phyloP scores from a whole-genome alignment of 768 basidiomycete genomes.

The Mycena indigotica region DNA sequence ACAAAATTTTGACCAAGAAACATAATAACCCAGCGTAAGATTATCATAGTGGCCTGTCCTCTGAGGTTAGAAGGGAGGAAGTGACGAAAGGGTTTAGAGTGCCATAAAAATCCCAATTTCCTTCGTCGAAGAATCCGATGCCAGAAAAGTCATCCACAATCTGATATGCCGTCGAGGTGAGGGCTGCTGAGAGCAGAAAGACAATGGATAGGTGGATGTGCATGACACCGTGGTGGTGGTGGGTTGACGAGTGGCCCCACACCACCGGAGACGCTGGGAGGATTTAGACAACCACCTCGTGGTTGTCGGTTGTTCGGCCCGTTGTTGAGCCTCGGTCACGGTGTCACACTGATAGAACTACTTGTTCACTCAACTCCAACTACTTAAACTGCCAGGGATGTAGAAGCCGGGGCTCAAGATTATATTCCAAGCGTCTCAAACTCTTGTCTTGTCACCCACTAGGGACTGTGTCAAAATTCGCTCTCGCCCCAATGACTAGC shows the following conservation, averaged over 20 bases:
- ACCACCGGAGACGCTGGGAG: neutral
- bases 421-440: too few relatives aligned
- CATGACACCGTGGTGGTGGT: conserved; percentile 17
- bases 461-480: too few relatives aligned
- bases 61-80: neutral
- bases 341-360: too few relatives aligned
- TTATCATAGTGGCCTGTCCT: conserved; percentile 38
- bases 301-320: too few relatives aligned
- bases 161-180: conserved; percentile 34
- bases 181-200: conserved; percentile 9
- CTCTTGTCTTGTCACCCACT: too few relatives aligned
- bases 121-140: conserved; percentile 41
- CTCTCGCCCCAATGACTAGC: too few relatives aligned
- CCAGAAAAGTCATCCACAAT: conserved; percentile 43
- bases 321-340: too few relatives aligned
- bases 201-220: conserved; percentile 10
- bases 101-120: conserved; percentile 45
- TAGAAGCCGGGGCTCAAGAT: too few relatives aligned
- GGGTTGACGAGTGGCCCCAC: conserved; percentile 5
- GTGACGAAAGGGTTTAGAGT: conserved; percentile 12
- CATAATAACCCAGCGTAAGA: conserved; percentile 29
- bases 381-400: too few relatives aligned
- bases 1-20: too few relatives aligned
- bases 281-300: neutral
- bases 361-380: too few relatives aligned